Evolutionary conservation across 1,284 basidiomycete species (phyloP).

Genomic region (Trametes pubescens): DNA sequence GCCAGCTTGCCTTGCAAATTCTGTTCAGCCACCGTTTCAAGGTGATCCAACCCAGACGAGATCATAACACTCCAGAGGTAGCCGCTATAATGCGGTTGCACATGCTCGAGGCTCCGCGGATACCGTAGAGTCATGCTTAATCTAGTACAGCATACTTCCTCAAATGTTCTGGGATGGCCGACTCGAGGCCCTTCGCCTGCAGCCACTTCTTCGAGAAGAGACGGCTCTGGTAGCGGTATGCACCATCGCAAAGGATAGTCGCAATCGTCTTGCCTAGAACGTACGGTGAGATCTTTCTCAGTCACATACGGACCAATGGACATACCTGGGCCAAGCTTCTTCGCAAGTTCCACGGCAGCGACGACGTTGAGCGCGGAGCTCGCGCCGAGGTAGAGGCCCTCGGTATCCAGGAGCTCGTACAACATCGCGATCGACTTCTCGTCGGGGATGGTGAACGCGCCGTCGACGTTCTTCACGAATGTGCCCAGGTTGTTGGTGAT

Average conservation of each 20-base stretch:
- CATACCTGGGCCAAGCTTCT: slow-evolving; percentile 84
- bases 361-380: slow-evolving; percentile 96
- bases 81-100: too few species aligned
- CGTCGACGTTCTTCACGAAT: slow-evolving; percentile 83
- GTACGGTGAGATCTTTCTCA: neutral
- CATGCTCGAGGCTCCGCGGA: neutral
- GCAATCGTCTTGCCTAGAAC: slow-evolving; percentile 82
- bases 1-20: too few species aligned
- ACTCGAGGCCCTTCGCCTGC: slow-evolving; percentile 80
- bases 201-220: slow-evolving; percentile 98
- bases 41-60: too few species aligned
- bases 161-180: slow-evolving; percentile 85
- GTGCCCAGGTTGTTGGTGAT: slow-evolving; percentile 94
- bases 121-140: slow-evolving; percentile 38
- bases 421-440: slow-evolving; percentile 93
- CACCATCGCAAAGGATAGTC: slow-evolving; percentile 94
- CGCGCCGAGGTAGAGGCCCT: slow-evolving; percentile 97
- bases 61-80: too few species aligned
- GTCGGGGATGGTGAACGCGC: slow-evolving; percentile 89
- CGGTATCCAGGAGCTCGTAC: slow-evolving; percentile 91
- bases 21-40: too few species aligned
- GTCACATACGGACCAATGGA: slow-evolving; percentile 1
- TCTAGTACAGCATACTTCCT: slow-evolving; percentile 93
- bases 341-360: slow-evolving; percentile 89
- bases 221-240: slow-evolving; percentile 95